Evolutionary conservation across 1,139 yeast genomes (phyloP).

Genomic region (Geotrichum macrosporum): DNA sequence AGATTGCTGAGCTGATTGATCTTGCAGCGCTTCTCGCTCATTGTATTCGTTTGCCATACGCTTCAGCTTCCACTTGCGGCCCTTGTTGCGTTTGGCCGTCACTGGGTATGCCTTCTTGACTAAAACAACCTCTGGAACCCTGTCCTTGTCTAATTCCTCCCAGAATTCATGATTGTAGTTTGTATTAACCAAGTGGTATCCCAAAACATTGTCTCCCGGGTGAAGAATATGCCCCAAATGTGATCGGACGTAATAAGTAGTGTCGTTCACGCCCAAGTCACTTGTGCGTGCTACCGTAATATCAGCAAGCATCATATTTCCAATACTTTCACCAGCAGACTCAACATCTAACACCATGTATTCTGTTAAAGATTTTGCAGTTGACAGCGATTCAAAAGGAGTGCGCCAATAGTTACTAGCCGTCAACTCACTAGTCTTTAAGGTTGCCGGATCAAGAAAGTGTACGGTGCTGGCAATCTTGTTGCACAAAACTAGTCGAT

Average conservation of each 20-base stretch:
- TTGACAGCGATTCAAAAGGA: slow-evolving; percentile 74
- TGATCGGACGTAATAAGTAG: slow-evolving; percentile 75
- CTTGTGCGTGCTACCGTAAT: slow-evolving; percentile 83
- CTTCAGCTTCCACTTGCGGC: slow-evolving; percentile 90
- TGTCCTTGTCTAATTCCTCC: slow-evolving; percentile 61
- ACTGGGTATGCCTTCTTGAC: slow-evolving; percentile 90
- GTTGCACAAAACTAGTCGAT: slow-evolving; percentile 61
- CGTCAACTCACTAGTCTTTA: slow-evolving; percentile 71
- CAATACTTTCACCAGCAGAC: slow-evolving; percentile 66
- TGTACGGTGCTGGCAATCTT: slow-evolving; percentile 79
- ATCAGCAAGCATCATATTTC: slow-evolving; percentile 82
- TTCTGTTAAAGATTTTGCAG: slow-evolving; percentile 71
- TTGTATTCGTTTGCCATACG: slow-evolving; percentile 97
- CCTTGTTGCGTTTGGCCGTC: slow-evolving; percentile 63
- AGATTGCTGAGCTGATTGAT: slow-evolving; percentile 47
- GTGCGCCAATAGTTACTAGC: slow-evolving; percentile 74
- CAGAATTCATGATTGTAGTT: slow-evolving; percentile 85
- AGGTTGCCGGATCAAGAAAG: slow-evolving; percentile 72
- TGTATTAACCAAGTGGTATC: slow-evolving; percentile 77
- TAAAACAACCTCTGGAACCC: slow-evolving; percentile 74
- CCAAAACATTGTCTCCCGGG: slow-evolving; percentile 94
- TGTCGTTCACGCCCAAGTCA: slow-evolving; percentile 82
- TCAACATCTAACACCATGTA: slow-evolving; percentile 91
- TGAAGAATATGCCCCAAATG: slow-evolving; percentile 93
- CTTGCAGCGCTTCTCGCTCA: slow-evolving; percentile 56